Evolutionary conservation across 2,329 filamentous ascomycete genomes (phyloP), one percentile per base, ranked within the genome.

Genomic region (Hypoxylon sp.): DNA sequence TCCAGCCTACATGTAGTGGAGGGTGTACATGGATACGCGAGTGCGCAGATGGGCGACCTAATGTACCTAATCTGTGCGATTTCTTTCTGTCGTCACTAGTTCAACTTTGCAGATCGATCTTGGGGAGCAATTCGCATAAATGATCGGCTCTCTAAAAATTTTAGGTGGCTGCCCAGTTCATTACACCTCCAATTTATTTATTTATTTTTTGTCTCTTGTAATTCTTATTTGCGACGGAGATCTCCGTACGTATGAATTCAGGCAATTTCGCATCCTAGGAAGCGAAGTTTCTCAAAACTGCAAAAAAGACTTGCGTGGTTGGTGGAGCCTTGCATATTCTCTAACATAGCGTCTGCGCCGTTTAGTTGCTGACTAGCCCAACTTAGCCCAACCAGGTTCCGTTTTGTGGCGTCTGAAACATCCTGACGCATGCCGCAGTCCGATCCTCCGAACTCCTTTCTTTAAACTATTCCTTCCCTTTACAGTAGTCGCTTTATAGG

Each of bases 371-470:
- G 17, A 35, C 17, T 58, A 50, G 10, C 9, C 19, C 10, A 29
- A 48, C 63, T 67, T 69, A 57, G 46, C 70, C 70, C n/a, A 65
- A 70, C 65, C 63, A 10, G 35, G 54, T 35, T 64, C 60, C 17
- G 51, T 63, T 60, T 65, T 67, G 66, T 67, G 70, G 64, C 72
- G 52, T 61, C 77, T 82, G 80, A 81, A 82, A 82, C 80, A 68
- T 55, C 70, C 76, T 80, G 80, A 80, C 76, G 79, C 80, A 80
- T 72, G 67, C 66, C 71, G 75, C 60, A 64, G 60, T 35, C 35
- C 35, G 31, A 57, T 67, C 65, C 59, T 66, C 62, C 59, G 33
- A 33, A 24, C 59, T 66, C 58, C 59, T 65, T 63, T 64, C 74
- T 75, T 75, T 66, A 63, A 56, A 47, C 56, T 62, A 24, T 71